phyloP scores from a whole-genome alignment of 176 grass and related monocot genomes.

The Pharus latifolius region DNA sequence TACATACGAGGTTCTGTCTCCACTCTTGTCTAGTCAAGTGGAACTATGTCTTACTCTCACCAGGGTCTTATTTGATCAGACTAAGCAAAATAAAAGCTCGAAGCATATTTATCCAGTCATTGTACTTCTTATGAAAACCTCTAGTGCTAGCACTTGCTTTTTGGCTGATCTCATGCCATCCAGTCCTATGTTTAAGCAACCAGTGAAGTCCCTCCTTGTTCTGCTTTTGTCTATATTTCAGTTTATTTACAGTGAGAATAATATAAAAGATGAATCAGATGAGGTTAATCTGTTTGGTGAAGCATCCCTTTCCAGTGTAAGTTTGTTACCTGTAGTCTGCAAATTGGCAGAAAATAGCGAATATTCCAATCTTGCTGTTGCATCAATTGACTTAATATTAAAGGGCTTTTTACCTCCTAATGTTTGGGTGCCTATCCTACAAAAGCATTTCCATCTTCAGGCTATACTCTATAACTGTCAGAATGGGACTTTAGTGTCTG shows the following conservation, averaged over 20 bases:
- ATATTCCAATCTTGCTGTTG: constrained; percentile 52
- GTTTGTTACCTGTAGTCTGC: constrained; percentile 74
- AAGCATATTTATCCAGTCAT: constrained; percentile 22
- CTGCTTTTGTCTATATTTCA: constrained; percentile 46
- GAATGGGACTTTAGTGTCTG: constrained; percentile 30
- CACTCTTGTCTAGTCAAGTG: constrained; percentile 49
- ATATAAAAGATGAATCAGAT: constrained; percentile 32
- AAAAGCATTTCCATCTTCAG: constrained; percentile 68
- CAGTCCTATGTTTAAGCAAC: constrained; percentile 37
- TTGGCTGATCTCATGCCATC: constrained; percentile 53
- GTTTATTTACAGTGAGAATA: constrained; percentile 30
- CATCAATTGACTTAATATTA: constrained; percentile 73
- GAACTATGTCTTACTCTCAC: constrained; percentile 56
- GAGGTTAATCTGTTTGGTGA: constrained; percentile 50
- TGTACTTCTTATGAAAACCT: constrained; percentile 50
- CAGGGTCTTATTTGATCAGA: constrained; percentile 34
- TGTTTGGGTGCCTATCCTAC: constrained; percentile 54
- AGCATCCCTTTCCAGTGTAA: constrained; percentile 31
- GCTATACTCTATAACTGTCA: constrained; percentile 57
- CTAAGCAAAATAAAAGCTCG: constrained; percentile 21
- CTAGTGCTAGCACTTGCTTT: constrained; percentile 33
- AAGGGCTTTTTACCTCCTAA: constrained; percentile 48
- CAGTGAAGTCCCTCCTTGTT: constrained; percentile 58
- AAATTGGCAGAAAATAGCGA: constrained; percentile 66
- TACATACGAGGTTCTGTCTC: constrained; percentile 39